These are phyloP conservation scores for Trypanosoma melophagium DNA, from an alignment of 208 protist genomes.

Conservation along the genomic window DNA sequence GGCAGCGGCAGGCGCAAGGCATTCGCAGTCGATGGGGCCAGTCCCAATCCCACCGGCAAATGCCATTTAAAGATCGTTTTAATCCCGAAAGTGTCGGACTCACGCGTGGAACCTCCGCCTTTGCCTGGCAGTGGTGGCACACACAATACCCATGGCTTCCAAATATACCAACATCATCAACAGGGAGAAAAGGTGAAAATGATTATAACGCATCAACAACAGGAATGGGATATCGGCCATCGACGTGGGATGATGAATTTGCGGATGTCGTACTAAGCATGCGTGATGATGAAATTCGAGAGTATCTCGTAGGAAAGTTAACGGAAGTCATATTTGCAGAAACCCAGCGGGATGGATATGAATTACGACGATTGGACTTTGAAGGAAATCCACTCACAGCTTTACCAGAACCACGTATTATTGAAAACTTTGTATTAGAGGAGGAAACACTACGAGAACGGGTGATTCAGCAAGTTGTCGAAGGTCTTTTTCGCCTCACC, in stretches of 20 bases:
- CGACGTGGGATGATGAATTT: slow-evolving; percentile 84
- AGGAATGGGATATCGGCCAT: slow-evolving; percentile 48
- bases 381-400: slow-evolving; percentile 90
- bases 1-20: slow-evolving; percentile 89
- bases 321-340: slow-evolving; percentile 88
- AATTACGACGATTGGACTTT: slow-evolving; percentile 89
- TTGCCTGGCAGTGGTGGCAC: slow-evolving; percentile 91
- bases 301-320: slow-evolving; percentile 78
- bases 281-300: slow-evolving; percentile 62
- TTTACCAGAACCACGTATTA: slow-evolving; percentile 83
- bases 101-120: slow-evolving; percentile 75
- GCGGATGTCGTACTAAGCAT: slow-evolving; percentile 72
- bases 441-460: slow-evolving; percentile 89
- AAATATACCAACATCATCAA: slow-evolving; percentile 55
- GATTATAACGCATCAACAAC: slow-evolving; percentile 11
- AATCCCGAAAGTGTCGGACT: slow-evolving; percentile 85
- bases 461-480: slow-evolving; percentile 82
- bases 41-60: slow-evolving; percentile 79
- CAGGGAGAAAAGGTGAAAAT: too few species aligned
- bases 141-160: slow-evolving; percentile 90
- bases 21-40: slow-evolving; percentile 86
- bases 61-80: slow-evolving; percentile 80
- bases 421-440: slow-evolving; percentile 89
- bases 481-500: slow-evolving; percentile 81
- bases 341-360: slow-evolving; percentile 89